Evolutionary conservation across 2,329 filamentous ascomycete genomes (phyloP).

Genomic region (Alternaria gansuensis): DNA sequence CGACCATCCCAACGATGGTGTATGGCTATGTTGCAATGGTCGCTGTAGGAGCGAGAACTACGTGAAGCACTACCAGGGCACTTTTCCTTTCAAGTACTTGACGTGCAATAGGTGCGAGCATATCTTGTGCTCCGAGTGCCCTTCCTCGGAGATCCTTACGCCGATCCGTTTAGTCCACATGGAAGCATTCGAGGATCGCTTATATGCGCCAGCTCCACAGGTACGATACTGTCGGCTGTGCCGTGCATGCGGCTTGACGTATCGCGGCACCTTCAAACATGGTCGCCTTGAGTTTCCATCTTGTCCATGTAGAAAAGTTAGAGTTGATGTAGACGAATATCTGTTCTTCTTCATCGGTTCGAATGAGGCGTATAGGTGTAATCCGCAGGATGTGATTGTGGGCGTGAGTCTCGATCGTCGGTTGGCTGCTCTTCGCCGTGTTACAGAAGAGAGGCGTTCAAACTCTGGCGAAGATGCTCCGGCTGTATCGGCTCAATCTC

Average conservation of each 20-base stretch:
- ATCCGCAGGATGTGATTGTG: not conserved
- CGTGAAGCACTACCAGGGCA: slow-evolving; percentile 6
- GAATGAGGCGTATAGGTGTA: not conserved
- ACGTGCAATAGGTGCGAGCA: not conserved
- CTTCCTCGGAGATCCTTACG: not conserved
- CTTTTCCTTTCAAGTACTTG: not conserved
- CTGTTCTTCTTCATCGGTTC: slow-evolving; percentile 6
- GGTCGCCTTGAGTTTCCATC: not conserved
- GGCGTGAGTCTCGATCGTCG: not conserved
- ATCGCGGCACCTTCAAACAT: not conserved
- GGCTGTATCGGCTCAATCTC: not conserved
- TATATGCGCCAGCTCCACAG: not conserved
- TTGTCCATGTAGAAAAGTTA: not conserved
- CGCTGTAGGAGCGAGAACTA: slow-evolving; percentile 26
- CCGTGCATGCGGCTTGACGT: not conserved
- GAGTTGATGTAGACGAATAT: not conserved
- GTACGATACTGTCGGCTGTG: not conserved
- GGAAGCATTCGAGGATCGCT: not conserved
- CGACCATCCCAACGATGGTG: slow-evolving; percentile 15
- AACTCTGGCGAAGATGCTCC: not conserved
- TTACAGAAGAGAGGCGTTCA: not conserved
- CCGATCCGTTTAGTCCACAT: not conserved
- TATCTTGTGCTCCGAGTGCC: not conserved
- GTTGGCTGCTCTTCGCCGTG: not conserved
- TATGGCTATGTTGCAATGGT: slow-evolving; percentile 25